Conservation (phyloP, 805 yeast genomes). For the Brettanomyces nanus region DNA sequence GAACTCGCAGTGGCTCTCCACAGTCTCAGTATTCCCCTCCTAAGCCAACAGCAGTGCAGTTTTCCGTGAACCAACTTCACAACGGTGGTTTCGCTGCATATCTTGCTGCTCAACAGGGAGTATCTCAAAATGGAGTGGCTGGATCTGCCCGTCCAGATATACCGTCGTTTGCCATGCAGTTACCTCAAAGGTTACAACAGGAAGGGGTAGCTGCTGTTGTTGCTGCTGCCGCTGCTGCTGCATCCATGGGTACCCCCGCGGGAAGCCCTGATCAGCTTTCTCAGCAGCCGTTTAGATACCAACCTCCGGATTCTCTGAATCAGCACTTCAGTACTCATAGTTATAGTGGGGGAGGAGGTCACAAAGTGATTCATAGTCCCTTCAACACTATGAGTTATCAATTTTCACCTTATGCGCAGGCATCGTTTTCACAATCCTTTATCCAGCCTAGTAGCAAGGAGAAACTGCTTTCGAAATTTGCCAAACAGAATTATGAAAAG, state of each 20-base stretch:
- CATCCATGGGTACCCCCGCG: neutral
- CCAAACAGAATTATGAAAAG: conserved; percentile 23
- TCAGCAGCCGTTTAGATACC: neutral
- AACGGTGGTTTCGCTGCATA: neutral
- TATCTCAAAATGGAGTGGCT: neutral
- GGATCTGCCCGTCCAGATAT: neutral
- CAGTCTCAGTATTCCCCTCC: conserved; percentile 1
- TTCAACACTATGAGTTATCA: conserved; percentile 23
- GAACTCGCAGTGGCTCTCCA: neutral
- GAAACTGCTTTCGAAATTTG: conserved; percentile 26
- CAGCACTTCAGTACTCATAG: neutral
- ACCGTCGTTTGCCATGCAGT: neutral
- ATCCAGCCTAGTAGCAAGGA: conserved; percentile 29
- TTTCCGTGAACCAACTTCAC: neutral
- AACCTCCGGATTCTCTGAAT: neutral
- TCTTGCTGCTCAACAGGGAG: neutral
- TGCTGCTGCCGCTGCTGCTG: too few relatives aligned
- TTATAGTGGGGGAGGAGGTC: conserved; percentile 7
- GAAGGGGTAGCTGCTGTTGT: too few relatives aligned
- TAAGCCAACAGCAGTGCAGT: neutral
- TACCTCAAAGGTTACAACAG: conserved; percentile 1
- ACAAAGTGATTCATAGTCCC: conserved; percentile 26
- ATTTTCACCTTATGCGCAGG: conserved; percentile 24
- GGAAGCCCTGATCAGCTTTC: neutral
- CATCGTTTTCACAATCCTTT: conserved; percentile 27